Conservation (phyloP, 106 monocot species). For the Agapanthus africanus region DNA sequence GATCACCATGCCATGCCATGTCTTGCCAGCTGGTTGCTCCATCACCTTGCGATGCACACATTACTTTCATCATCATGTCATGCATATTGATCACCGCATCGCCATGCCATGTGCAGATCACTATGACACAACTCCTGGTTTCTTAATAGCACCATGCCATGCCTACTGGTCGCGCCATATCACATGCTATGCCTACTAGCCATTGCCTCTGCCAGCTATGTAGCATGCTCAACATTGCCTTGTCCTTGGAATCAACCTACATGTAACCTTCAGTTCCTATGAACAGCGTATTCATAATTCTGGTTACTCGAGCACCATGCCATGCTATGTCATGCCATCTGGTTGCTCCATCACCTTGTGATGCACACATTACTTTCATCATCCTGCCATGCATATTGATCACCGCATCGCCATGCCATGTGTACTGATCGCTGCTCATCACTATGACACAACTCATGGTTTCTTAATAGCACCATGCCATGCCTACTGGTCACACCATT, state of each 20-base stretch:
- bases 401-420: constrained; percentile 12
- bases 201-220: constrained; percentile 19
- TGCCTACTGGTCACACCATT: constrained; percentile 5
- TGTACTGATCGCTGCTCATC: background rate
- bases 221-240: constrained; percentile 51
- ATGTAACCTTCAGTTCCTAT: constrained; percentile 43
- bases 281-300: constrained; percentile 38
- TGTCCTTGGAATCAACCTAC: constrained; percentile 43
- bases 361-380: constrained; percentile 30
- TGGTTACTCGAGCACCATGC: constrained; percentile 31
- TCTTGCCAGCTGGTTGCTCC: constrained; percentile 23
- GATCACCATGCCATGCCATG: constrained; percentile 37
- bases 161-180: constrained; percentile 5
- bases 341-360: constrained; percentile 18
- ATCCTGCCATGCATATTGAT: constrained; percentile 44
- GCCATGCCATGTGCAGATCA: too few relatives aligned
- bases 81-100: background rate
- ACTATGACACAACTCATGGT: constrained; percentile 30
- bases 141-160: constrained; percentile 4
- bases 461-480: constrained; percentile 3
- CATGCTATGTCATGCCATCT: constrained; percentile 40
- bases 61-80: constrained; percentile 28
- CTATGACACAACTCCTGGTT: too few relatives aligned
- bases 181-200: constrained; percentile 7
- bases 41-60: constrained; percentile 36